phyloP scores from a whole-genome alignment of 1,139 yeast species.

The Debaryomyces udenii region DNA sequence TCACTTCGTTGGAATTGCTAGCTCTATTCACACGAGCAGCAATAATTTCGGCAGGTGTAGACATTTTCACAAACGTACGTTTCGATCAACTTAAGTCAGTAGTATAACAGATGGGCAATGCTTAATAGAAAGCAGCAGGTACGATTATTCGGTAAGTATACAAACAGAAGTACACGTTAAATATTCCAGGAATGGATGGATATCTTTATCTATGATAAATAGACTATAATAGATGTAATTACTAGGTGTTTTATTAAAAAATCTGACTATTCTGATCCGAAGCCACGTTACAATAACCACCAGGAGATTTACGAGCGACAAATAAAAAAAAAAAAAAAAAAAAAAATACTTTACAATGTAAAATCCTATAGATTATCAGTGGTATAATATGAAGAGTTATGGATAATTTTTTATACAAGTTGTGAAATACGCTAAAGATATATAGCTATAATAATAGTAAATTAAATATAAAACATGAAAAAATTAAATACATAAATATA shows the following conservation, averaged over 20 bases:
- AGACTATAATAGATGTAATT: slow-evolving; percentile 3
- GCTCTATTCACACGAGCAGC: slow-evolving; percentile 53
- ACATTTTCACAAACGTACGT: slow-evolving; percentile 31
- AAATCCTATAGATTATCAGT: too few species aligned
- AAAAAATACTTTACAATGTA: too few species aligned
- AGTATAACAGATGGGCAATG: slow-evolving; percentile 12
- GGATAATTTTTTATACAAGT: too few species aligned
- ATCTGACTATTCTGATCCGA: slow-evolving; percentile 1
- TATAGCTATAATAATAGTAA: too few species aligned
- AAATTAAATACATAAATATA: too few species aligned
- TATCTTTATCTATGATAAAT: slow-evolving; percentile 1
- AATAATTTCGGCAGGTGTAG: slow-evolving; percentile 64
- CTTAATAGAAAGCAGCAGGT: slow-evolving; percentile 12
- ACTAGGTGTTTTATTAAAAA: slow-evolving; percentile 1
- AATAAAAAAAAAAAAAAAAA: slow-evolving; percentile 6
- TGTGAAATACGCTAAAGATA: too few species aligned
- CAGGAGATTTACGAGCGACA: slow-evolving; percentile 8
- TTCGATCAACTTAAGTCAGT: slow-evolving; percentile 6
- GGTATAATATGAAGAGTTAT: too few species aligned
- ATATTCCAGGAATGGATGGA: slow-evolving; percentile 2
- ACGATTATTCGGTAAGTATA: slow-evolving; percentile 1
- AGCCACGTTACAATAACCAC: slow-evolving; percentile 5
- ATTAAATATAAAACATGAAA: too few species aligned
- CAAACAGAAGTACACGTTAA: slow-evolving; percentile 4
- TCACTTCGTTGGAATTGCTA: slow-evolving; percentile 24